These are phyloP conservation scores for Tripidium arundinaceum DNA, from an alignment of 202 grass and related monocot genomes.

Conservation along the genomic window DNA sequence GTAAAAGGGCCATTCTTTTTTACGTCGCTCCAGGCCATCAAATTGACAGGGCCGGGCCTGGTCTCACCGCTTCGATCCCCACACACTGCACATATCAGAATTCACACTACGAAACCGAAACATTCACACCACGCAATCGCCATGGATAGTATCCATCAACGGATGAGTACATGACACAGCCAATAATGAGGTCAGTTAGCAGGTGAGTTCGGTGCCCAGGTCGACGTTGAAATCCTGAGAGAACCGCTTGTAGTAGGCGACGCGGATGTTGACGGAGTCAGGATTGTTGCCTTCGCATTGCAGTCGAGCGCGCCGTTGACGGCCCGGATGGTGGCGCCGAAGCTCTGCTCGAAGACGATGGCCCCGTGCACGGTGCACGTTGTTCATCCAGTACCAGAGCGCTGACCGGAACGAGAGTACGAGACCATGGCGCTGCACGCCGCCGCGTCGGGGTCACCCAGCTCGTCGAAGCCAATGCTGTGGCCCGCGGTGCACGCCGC, in stretches of 20 bases:
- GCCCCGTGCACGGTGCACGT: constrained; percentile 48
- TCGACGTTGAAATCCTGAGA: constrained; percentile 56
- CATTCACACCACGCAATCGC: not conserved
- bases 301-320: constrained; percentile 59
- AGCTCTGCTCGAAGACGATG: constrained; percentile 51
- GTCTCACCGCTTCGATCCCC: too few relatives aligned
- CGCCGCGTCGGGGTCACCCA: too few relatives aligned
- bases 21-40: too few relatives aligned
- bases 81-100: not conserved
- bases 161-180: too few relatives aligned
- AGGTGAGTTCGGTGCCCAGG: constrained; percentile 43
- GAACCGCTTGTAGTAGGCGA: constrained; percentile 52
- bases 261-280: not conserved
- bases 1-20: too few relatives aligned
- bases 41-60: too few relatives aligned
- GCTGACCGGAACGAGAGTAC: constrained; percentile 57
- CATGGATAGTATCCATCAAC: too few relatives aligned
- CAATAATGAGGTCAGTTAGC: not conserved
- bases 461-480: too few relatives aligned
- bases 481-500: constrained; percentile 48
- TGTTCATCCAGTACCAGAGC: constrained; percentile 76
- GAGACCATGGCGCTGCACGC: too few relatives aligned
- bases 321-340: constrained; percentile 49
- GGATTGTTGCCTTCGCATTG: constrained; percentile 46
- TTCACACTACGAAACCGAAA: not conserved